Evolutionary conservation across 116 monocot species (phyloP), one percentile per base, ranked within the genome.

Genomic region (Zostera marina): DNA sequence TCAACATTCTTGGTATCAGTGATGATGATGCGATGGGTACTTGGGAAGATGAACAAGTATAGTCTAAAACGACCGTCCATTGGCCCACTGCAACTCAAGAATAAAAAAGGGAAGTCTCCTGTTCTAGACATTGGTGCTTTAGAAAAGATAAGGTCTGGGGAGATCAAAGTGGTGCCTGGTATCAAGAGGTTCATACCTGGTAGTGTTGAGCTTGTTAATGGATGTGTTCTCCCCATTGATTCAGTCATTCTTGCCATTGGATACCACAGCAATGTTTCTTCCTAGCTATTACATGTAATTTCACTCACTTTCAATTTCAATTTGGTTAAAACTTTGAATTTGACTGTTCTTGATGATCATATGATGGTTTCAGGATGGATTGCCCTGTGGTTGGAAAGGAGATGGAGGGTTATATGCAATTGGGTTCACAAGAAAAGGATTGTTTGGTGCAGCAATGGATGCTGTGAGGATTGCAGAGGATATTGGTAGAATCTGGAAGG

Each of bases 231-330:
- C n/a, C n/a, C n/a, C n/a, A n/a, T n/a, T n/a, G n/a, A n/a, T n/a
- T n/a, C n/a, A n/a, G n/a, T n/a, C n/a, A n/a, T n/a, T n/a, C n/a
- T n/a, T n/a, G n/a, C n/a, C n/a, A n/a, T n/a, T 43, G 88, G 88
- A 8, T 88, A 82, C 66, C 72, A 66, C 54, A 88, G 80, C 66
- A 90, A 90, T 57, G 90, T 84, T 2, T 81, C 90, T 9, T 74
- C 71, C 60, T 90, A 84, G 90, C 56, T 90, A 20, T 11, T 43
- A 43, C 11, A 43, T 43, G 11, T 43, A 43, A 11, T 43, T 43
- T 43, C 11, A 7, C 11, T 43, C 11, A 43, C 42, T 43, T 11
- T 43, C 42, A 5, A 5, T 7, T 20, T 7, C 19, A 24, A 22
- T 13, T 13, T 16, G 9, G 13, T 14, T 52, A 19, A 52, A n/a